Conservation (phyloP, 164 flowering plant genomes). For the Nymphaea thermarum region DNA sequence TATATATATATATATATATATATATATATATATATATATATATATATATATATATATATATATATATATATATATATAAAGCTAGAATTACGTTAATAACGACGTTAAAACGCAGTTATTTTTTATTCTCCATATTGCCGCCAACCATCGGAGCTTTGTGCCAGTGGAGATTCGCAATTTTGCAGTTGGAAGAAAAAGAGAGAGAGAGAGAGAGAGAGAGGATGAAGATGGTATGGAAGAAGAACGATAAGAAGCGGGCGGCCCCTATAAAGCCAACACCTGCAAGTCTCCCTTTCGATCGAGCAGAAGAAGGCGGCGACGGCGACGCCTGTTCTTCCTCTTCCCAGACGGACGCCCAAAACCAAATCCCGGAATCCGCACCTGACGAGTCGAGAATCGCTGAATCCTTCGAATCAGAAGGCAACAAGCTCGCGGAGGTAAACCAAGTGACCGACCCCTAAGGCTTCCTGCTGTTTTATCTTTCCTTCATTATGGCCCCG, state of each 20-base stretch:
- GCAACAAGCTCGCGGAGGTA: slow-evolving; percentile 55
- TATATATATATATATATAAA: no score
- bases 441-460: no score
- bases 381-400: slow-evolving; percentile 17
- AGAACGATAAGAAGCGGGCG: slow-evolving; percentile 28
- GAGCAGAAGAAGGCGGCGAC: background rate
- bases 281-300: slow-evolving; percentile 40
- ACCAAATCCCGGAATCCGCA: background rate
- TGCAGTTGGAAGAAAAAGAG: background rate
- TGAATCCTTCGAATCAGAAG: slow-evolving; percentile 31
- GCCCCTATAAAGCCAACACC: slow-evolving; percentile 8
- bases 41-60: no score
- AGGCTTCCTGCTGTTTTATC: no score
- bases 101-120: no score
- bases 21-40: no score
- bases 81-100: no score
- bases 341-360: background rate
- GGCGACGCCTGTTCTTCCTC: background rate
- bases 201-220: background rate
- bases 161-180: background rate
- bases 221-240: slow-evolving; percentile 43
- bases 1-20: no score
- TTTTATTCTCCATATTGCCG: background rate
- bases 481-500: no score
- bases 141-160: background rate